These are phyloP conservation scores for Penicillium maclennaniae DNA, from an alignment of 495 filamentous ascomycete species.

Conservation along the genomic window DNA sequence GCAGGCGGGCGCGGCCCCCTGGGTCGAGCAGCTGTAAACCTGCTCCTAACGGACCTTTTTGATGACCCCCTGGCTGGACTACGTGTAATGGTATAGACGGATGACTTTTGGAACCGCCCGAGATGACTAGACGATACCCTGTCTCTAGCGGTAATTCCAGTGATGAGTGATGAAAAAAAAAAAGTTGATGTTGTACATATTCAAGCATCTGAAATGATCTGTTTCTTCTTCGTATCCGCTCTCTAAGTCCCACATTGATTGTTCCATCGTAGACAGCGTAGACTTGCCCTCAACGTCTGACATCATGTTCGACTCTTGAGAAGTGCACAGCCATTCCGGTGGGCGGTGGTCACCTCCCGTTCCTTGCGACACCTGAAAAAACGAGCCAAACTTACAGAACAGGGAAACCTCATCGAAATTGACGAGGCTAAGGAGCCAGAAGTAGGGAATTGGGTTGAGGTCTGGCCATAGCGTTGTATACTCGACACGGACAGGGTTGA, in stretches of 20 bases:
- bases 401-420: background rate
- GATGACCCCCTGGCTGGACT: slow-evolving; percentile 24
- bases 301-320: background rate
- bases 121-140: slow-evolving; percentile 46
- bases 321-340: background rate
- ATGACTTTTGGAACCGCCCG: slow-evolving; percentile 26
- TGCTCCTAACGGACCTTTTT: slow-evolving; percentile 15
- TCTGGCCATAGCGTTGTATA: no score
- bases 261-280: background rate
- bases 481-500: background rate
- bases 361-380: background rate
- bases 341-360: background rate
- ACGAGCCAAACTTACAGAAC: background rate
- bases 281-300: no score
- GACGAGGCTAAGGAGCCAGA: background rate
- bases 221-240: background rate
- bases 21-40: slow-evolving; percentile 43
- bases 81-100: slow-evolving; percentile 40
- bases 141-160: slow-evolving; percentile 20
- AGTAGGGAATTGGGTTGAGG: background rate
- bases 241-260: background rate
- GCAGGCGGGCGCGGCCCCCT: slow-evolving; percentile 43
- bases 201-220: slow-evolving; percentile 16
- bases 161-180: slow-evolving; percentile 39
- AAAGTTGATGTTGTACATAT: slow-evolving; percentile 32